Evolutionary conservation across 495 filamentous ascomycete genomes (phyloP), one percentile per base, ranked within the genome.

Genomic region (Amphirosellinia nigrospora): DNA sequence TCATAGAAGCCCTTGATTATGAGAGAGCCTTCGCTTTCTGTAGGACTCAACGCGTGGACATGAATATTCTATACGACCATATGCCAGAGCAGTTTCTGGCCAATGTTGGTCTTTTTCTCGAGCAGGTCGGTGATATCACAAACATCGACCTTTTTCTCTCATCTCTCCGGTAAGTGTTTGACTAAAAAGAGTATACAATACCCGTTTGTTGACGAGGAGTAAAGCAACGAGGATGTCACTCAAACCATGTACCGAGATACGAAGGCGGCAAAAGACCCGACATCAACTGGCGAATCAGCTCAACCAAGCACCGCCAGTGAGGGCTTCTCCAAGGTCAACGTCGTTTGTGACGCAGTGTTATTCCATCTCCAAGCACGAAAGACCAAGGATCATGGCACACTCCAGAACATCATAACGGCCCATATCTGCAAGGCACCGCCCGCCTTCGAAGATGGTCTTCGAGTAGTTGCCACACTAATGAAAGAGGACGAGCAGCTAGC

Each of bases 61-160:
- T 98, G 90, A 99, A 98, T 75, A 95, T 99, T 64, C 83, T 99
- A n/a, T 94, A 97, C 77, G 96, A 99, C 77, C 91, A 98, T 82
- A 88, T 87, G 8, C 93, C 94, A 0, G 82, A 88, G 52, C 92
- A 96, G 70, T 97, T 99, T 75, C 84, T 97, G 80, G 83, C 86
- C 15, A 91, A 88, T 71, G 85, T 97, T 38, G 82, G 81, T 8
- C 72, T 94, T 2, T 96, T 99, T 79, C 83, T 98, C 53, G 89
- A 94, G 28, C 96, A 98, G 77, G 86, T 98, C 50, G 91, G 91
- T 78, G 94, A 91, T 74, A 83, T 91, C 43, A 91, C 96, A 21
- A 90, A 93, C 70, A 91, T 98, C 72, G 96, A 99, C 76, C 83
- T 98, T 48, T 97, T 99, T 72, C 84, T 99, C 9, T 98, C 96